These are phyloP conservation scores for Pseudogymnoascus sp. DNA, from an alignment of 2,329 filamentous ascomycete genomes.

Conservation along the genomic window DNA sequence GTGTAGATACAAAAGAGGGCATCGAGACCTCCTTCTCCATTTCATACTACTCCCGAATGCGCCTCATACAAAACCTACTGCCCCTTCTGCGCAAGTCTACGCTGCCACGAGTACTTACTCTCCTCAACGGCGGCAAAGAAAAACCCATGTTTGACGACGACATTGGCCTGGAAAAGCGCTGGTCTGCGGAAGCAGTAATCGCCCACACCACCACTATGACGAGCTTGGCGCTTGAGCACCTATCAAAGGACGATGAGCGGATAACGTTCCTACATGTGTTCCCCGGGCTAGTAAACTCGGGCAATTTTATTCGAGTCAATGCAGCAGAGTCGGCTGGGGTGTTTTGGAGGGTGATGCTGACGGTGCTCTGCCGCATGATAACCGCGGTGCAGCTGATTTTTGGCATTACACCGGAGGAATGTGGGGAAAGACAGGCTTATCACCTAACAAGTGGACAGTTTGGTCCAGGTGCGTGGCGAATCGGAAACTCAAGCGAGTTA, in stretches of 20 bases:
- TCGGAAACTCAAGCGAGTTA: conserved; percentile 9
- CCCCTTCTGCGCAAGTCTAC: conserved; percentile 41
- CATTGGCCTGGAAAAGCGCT: conserved; percentile 27
- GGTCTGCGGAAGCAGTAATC: conserved; percentile 32
- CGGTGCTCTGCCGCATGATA: background rate
- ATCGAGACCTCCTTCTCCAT: conserved; percentile 44
- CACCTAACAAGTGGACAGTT: conserved; percentile 7
- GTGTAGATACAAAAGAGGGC: conserved; percentile 46
- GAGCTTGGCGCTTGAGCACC: conserved; percentile 40
- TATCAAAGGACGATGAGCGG: conserved; percentile 37
- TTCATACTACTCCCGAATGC: conserved; percentile 48
- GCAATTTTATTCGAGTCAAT: background rate
- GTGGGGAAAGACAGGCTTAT: background rate
- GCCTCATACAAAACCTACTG: conserved; percentile 48
- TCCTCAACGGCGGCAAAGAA: conserved; percentile 45
- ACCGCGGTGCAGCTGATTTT: background rate
- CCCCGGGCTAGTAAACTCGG: conserved; percentile 32
- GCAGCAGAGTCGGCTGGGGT: background rate
- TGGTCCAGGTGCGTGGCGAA: conserved; percentile 8
- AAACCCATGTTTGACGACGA: conserved; percentile 40
- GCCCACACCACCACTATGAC: conserved; percentile 42
- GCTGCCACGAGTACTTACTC: conserved; percentile 42
- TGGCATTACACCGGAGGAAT: background rate
- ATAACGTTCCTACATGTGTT: conserved; percentile 34
- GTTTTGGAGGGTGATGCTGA: background rate